Conservation (phyloP, 441 rosid species). For the Syzygium syzygioides region DNA sequence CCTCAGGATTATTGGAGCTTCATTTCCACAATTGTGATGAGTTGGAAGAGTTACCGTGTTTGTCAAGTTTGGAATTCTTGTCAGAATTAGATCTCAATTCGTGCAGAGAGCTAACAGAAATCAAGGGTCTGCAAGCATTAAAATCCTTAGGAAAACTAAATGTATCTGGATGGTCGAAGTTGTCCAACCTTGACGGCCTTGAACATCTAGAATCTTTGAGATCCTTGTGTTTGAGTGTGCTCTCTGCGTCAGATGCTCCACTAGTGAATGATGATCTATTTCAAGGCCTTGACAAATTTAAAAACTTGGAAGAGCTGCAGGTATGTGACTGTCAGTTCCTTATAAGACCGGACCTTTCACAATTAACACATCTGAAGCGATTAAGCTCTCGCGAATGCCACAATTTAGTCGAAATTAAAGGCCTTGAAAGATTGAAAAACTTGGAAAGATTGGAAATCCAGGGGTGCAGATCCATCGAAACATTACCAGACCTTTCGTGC, state of each 20-base stretch:
- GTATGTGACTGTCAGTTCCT: no score
- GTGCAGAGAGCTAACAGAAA: neutral
- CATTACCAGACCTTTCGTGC: neutral
- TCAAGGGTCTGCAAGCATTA: neutral
- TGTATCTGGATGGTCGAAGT: fast-evolving
- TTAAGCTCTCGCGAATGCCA: neutral
- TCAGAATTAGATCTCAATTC: fast-evolving
- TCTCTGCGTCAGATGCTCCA: no score
- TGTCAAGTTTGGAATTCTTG: neutral
- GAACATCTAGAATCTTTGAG: neutral
- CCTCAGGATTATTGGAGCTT: neutral
- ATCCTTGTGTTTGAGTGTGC: fast-evolving
- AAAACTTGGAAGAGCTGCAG: no score
- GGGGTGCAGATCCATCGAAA: neutral
- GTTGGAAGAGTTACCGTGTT: neutral
- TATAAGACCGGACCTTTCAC: neutral
- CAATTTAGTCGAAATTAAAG: neutral
- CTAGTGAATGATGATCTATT: neutral
- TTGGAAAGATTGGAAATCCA: no score
- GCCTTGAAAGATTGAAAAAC: no score
- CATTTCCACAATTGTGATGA: fast-evolving
- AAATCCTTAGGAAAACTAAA: fast-evolving
- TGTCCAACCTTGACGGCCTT: neutral
- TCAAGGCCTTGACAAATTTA: no score
- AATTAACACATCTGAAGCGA: no score